Conservation (phyloP, 2,329 filamentous ascomycete species). For the Colletotrichum viniferum region DNA sequence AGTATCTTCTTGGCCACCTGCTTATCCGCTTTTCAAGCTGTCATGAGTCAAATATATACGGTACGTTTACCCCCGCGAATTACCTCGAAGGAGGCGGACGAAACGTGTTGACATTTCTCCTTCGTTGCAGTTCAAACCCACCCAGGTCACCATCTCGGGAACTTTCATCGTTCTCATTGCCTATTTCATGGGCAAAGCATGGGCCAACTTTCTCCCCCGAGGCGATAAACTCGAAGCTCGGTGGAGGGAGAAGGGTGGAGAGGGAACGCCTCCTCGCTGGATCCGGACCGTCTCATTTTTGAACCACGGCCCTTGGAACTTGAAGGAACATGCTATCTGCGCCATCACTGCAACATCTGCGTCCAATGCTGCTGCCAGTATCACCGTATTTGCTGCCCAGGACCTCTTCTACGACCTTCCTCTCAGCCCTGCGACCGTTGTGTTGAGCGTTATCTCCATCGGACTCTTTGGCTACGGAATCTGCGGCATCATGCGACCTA, state of each 20-base stretch:
- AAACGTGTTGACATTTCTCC: neutral
- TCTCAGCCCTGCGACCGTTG: conserved; percentile 47
- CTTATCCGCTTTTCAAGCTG: conserved; percentile 57
- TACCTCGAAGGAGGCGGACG: neutral
- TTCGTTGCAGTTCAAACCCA: conserved; percentile 54
- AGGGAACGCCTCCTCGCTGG: conserved; percentile 44
- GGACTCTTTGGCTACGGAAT: conserved; percentile 61
- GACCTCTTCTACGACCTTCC: conserved; percentile 56
- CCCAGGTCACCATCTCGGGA: conserved; percentile 48
- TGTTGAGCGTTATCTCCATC: conserved; percentile 56
- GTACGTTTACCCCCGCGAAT: conserved; percentile 34
- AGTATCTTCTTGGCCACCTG: conserved; percentile 53
- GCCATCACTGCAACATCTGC: conserved; percentile 59
- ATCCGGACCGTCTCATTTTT: conserved; percentile 48
- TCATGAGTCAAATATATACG: conserved; percentile 60
- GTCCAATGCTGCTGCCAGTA: conserved; percentile 49
- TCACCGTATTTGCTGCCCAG: conserved; percentile 51
- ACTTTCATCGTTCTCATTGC: conserved; percentile 63
- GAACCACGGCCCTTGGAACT: conserved; percentile 54
- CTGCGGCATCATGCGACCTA: conserved; percentile 55
- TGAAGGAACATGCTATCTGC: conserved; percentile 62
- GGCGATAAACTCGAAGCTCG: conserved; percentile 52
- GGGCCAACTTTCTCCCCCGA: conserved; percentile 52
- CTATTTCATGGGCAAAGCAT: conserved; percentile 57
- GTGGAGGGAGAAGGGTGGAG: conserved; percentile 47